Evolutionary conservation across 2,329 filamentous ascomycete genomes (phyloP).

Genomic region (Domatiomyces catenatus): DNA sequence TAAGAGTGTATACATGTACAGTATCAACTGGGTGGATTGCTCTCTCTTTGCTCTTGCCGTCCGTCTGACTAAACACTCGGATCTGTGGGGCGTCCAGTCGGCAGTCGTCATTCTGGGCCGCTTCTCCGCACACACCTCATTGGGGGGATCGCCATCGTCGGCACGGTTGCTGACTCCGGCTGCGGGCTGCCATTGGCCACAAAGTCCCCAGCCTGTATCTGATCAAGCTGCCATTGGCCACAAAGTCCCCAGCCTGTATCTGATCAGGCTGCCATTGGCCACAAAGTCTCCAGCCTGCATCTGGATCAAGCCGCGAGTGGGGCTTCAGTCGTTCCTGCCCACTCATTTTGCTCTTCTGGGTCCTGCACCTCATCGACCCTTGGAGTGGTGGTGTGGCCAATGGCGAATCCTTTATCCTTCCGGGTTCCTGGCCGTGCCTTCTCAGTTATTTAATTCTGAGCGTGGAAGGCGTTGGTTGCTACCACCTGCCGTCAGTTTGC

Average conservation of each 20-base stretch:
- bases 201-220: neutral
- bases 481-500: slow-evolving; percentile 8
- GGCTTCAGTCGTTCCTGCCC: neutral
- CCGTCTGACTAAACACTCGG: too few species aligned
- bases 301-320: neutral
- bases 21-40: too few species aligned
- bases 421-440: slow-evolving; percentile 1
- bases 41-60: too few species aligned
- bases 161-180: neutral
- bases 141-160: neutral
- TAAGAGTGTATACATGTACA: neutral
- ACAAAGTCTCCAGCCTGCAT: neutral
- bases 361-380: slow-evolving; percentile 1
- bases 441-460: neutral
- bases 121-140: neutral
- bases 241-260: neutral
- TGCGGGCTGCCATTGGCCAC: too few species aligned
- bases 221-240: neutral
- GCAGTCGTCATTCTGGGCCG: neutral
- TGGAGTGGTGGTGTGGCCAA: neutral
- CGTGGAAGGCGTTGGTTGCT: slow-evolving; percentile 1
- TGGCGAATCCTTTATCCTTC: neutral
- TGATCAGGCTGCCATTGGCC: neutral
- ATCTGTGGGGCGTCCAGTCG: too few species aligned
- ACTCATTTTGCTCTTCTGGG: neutral